Conservation (phyloP, 768 basidiomycete genomes). For the Fomitopsis serialis region DNA sequence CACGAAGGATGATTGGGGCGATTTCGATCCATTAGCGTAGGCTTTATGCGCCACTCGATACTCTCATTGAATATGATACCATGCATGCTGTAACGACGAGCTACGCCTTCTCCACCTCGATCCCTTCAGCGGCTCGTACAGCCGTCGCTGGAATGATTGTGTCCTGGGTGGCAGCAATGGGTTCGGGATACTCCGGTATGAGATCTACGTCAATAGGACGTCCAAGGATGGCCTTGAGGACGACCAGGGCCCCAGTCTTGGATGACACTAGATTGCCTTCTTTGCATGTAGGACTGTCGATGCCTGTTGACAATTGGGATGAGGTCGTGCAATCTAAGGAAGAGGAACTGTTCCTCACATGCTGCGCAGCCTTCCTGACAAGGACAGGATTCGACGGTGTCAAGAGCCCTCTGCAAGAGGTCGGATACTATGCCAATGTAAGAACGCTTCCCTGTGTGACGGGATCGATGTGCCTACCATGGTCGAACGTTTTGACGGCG, state of each 20-base stretch:
- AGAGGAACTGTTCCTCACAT: constrained; percentile 39
- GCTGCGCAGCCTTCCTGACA: constrained; percentile 67
- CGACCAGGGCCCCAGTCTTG: constrained; percentile 67
- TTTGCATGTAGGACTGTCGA: constrained; percentile 58
- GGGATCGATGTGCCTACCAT: constrained; percentile 39
- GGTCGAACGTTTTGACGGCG: constrained; percentile 77
- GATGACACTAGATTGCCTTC: constrained; percentile 71
- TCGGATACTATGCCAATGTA: constrained; percentile 36
- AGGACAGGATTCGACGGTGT: constrained; percentile 51
- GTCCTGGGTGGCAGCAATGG: constrained; percentile 26
- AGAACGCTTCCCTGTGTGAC: background rate
- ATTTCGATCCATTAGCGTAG: constrained; percentile 74
- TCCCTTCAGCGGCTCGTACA: constrained; percentile 39
- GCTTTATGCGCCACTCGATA: background rate
- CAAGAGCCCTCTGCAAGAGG: constrained; percentile 53
- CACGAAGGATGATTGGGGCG: constrained; percentile 70
- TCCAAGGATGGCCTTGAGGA: constrained; percentile 58
- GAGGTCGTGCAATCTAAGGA: background rate
- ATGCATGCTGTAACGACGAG: background rate
- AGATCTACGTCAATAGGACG: constrained; percentile 32
- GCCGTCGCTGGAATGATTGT: constrained; percentile 51
- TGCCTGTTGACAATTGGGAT: constrained; percentile 40
- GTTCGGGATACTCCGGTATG: constrained; percentile 18
- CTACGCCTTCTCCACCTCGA: constrained; percentile 40
- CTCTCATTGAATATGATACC: background rate